phyloP scores from a whole-genome alignment of 306 rosid species.

The Lablab purpureus region DNA sequence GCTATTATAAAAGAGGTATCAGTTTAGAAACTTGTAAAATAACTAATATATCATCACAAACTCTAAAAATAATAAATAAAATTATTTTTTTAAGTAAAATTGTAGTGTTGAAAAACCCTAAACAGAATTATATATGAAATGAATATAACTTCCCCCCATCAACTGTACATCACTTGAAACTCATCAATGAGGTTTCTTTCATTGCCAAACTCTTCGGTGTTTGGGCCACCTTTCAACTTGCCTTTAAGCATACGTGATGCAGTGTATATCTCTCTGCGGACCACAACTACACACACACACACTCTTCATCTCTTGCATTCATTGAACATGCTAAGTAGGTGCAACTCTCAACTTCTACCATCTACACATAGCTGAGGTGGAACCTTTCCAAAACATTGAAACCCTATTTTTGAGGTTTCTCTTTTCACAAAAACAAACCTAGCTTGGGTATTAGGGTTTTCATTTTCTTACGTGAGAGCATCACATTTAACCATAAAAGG shows the following conservation, averaged over 20 bases:
- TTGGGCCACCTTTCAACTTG: not conserved
- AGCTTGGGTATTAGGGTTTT: not conserved
- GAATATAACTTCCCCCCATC: not conserved
- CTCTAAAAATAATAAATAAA: too few relatives aligned
- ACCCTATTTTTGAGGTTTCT: too few relatives aligned
- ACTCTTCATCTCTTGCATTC: not conserved
- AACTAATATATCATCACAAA: too few relatives aligned
- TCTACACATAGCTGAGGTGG: not conserved
- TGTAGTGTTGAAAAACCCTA: too few relatives aligned
- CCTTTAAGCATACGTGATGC: not conserved
- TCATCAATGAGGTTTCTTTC: not conserved
- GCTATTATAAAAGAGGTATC: too few relatives aligned
- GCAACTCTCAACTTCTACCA: not conserved
- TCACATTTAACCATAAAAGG: too few relatives aligned
- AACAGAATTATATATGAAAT: too few relatives aligned
- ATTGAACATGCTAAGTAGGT: conserved; percentile 6
- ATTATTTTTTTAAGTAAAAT: too few relatives aligned
- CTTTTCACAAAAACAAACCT: not conserved
- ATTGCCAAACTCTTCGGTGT: not conserved
- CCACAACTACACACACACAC: not conserved
- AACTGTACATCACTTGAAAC: not conserved
- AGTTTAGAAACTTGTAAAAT: too few relatives aligned
- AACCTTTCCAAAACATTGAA: too few relatives aligned
- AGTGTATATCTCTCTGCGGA: not conserved
- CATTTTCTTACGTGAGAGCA: not conserved